Evolutionary conservation across 495 filamentous ascomycete species (phyloP).

Genomic region (Bombardia bombarda): DNA sequence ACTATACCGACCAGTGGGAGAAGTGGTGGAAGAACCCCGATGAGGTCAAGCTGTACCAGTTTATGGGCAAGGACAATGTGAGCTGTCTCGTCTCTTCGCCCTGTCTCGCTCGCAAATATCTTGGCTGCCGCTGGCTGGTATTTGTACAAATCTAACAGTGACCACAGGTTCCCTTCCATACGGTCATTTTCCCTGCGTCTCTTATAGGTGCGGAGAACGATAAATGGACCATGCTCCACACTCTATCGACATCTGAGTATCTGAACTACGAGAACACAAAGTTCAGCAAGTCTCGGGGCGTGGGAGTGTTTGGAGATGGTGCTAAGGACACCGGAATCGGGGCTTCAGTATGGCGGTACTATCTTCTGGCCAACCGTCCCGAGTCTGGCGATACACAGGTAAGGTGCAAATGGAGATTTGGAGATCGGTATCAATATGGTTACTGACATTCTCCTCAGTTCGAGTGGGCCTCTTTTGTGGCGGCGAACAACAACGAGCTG

Average conservation of each 20-base stretch:
- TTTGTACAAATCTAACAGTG: too few species aligned
- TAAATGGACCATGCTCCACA: constrained; percentile 81
- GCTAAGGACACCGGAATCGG: constrained; percentile 75
- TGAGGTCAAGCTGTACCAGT: constrained; percentile 82
- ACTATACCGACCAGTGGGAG: constrained; percentile 84
- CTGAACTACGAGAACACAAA: constrained; percentile 89
- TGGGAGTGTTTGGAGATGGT: constrained; percentile 82
- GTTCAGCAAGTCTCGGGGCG: constrained; percentile 78
- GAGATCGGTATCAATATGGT: too few species aligned
- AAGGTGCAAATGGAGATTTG: too few species aligned
- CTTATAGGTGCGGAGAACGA: constrained; percentile 76
- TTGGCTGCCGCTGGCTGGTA: too few species aligned
- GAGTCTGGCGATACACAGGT: constrained; percentile 80
- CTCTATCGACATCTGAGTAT: constrained; percentile 82
- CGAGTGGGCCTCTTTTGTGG: constrained; percentile 70
- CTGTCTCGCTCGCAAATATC: too few species aligned
- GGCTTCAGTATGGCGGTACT: constrained; percentile 85
- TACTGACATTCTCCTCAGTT: too few species aligned
- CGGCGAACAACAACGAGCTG: constrained; percentile 76
- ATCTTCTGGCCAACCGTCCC: constrained; percentile 72
- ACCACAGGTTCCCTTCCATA: constrained; percentile 82
- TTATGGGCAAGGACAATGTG: constrained; percentile 93
- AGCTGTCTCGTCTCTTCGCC: too few species aligned
- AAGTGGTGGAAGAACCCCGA: constrained; percentile 85
- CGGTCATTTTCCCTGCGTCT: constrained; percentile 78